phyloP scores from a whole-genome alignment of 2,329 filamentous ascomycete genomes.

The Trichophyton benhamiae region DNA sequence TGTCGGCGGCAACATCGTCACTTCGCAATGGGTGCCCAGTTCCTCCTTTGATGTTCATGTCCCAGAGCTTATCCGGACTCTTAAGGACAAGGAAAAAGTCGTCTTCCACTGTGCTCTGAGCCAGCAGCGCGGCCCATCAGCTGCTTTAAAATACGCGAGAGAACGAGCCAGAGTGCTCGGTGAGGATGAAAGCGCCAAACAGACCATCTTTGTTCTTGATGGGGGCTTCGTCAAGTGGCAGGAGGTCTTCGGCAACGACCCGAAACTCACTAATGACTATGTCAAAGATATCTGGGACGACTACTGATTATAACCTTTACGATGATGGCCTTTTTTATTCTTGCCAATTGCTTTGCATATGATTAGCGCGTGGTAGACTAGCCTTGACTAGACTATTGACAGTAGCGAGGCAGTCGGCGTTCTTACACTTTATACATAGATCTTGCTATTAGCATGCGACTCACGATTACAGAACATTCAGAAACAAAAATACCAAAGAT shows the following conservation, averaged over 20 bases:
- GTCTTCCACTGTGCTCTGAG: slow-evolving; percentile 91
- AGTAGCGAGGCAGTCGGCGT: background rate
- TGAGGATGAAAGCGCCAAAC: slow-evolving; percentile 34
- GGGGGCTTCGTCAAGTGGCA: slow-evolving; percentile 84
- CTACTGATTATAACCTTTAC: slow-evolving; percentile 18
- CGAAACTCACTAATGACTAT: slow-evolving; percentile 71
- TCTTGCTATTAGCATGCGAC: background rate
- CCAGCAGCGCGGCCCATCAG: slow-evolving; percentile 77
- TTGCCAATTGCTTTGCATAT: background rate
- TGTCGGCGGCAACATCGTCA: slow-evolving; percentile 77
- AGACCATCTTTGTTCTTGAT: slow-evolving; percentile 71
- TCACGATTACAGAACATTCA: background rate
- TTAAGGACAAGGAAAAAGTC: slow-evolving; percentile 67
- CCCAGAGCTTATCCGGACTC: slow-evolving; percentile 67
- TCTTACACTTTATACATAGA: background rate
- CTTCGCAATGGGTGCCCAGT: slow-evolving; percentile 63
- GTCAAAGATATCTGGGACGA: slow-evolving; percentile 72
- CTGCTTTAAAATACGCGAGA: slow-evolving; percentile 60
- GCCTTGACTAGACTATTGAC: background rate
- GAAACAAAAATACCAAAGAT: background rate
- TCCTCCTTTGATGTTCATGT: slow-evolving; percentile 60
- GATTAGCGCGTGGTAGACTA: background rate
- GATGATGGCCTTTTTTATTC: too few relatives aligned
- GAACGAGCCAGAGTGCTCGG: slow-evolving; percentile 48
- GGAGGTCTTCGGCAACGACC: slow-evolving; percentile 63